Evolutionary conservation across 192 early-diverging fungal genomes (phyloP), one percentile per base, ranked within the genome.

Genomic region (Polychytrium aggregatum): DNA sequence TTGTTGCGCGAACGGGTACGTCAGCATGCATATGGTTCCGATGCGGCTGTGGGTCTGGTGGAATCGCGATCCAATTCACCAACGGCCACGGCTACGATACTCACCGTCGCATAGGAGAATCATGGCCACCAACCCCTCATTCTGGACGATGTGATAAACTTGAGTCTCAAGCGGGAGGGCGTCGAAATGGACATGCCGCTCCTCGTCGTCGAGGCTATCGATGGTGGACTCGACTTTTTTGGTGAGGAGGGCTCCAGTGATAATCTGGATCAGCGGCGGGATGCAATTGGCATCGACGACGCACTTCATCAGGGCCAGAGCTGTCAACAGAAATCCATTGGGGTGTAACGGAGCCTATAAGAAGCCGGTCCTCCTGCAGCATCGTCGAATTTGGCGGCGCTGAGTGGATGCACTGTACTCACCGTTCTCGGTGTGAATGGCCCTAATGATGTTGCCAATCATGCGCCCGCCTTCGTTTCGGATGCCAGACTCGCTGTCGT

Each of bases 121-220:
- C 34, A 76, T 38, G 13, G 67, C 69, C 8, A 76, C 56, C 2
- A 76, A 35, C 1, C 69, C 60, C 49, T 76, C 73, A 39, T 76
- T 76, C 46, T 76, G 73, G 11, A 76, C 70, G 20, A 67, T 34
- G 7, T 70, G 67, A 41, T 68, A 76, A 9, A 76, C 68, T 43
- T 59, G 66, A 27, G 60, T 58, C 35, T 63, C 59, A 9, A 62
- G 48, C 9, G 73, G 70, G n/a, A 62, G 34, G 2, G 69, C 64
- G 42, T 76, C 73, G 56, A 76, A 76, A 39, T 76, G 73, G 7
- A 76, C 67, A 26, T 76, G 67, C 30, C 73, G 61, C 29, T 72
- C 63, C 9, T 48, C 54, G 26, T 49, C 50, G 28, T 16, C 25
- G 18, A 18, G 37, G 20, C 44, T 49, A 20, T 36, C 33, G 17